Evolutionary conservation across 2,329 filamentous ascomycete species (phyloP), one percentile per base, ranked within the genome.

Genomic region (Volutella citrinella): DNA sequence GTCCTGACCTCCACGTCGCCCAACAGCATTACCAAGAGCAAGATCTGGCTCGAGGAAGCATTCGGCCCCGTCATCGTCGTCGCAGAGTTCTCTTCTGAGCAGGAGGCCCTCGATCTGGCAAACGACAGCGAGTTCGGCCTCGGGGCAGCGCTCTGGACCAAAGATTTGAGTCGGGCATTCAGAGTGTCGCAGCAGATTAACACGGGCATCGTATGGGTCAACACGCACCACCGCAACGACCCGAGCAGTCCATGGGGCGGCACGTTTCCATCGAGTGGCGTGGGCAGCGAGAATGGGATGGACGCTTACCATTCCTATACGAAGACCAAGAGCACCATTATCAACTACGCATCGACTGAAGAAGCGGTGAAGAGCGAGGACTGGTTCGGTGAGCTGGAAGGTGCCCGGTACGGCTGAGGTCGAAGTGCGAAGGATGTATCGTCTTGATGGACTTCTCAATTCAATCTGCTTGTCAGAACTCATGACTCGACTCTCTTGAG

Each of bases 51-150:
- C 49, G 83, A 89, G 57, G 87, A 93, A 61, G 87, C 88, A 40
- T 93, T 93, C 59, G 87, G 87, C 14, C 87, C 87, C 8, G 86
- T 90, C 23, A 81, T 85, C 57, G 75, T 82, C 32, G 76, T 93
- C 46, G 74, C 78, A 51, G 84, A 82, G 49, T 91, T 93, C 68
- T 80, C 80, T 57, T 80, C 72, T 47, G 82, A 87, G 65, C 78
- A 78, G 15, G 79, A 89, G 30, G 85, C 79, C 25, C 73, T 91
- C 51, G 65, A 68, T 34, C 65, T 86, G 28, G 85, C 80, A 39
- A 91, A 93, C 70, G 72, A 77, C 61, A 84, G 76, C 52, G 82
- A 73, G 43, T 91, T 87, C 60, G 85, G 84, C 42, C 75, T 93
- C 18, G 86, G 85, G 34, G 83, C 85, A 16, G 84, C 80, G 17